Base-by-base conservation (phyloP, 2,329 filamentous ascomycete genomes). In the Beauveria caledonica region DNA sequence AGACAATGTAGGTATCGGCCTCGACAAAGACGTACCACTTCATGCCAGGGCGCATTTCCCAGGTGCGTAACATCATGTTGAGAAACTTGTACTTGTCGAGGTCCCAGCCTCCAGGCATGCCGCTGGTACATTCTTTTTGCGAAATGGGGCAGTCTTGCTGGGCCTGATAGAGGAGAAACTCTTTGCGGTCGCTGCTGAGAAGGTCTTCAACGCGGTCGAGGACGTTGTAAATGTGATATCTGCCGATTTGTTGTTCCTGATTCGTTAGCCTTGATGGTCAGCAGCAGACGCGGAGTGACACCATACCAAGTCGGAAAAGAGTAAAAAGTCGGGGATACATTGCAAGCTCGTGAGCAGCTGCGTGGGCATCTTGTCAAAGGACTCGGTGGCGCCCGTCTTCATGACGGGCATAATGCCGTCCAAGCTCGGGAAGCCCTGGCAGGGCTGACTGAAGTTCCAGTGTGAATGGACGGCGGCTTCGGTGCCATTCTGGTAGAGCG, bases 71-170 rank as follows among this genome's bases (percentile, higher is more conserved):
- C 48, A 84, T 73, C 74, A 85, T 84, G 64, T 82, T 80, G 52
- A 85, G 70, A 67, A 83, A 83, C 70, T 85, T 86, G 73, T 83
- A 85, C 72, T 84, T 84, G 69, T 86, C 83, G 63, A 86, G 70
- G 55, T 75, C 75, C 81, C 82, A 85, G 11, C 74, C 75, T 46
- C 69, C 74, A 59, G 65, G 63, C 64, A 71, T 67, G 7, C 66
- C 66, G 9, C 60, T 60, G 0, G 67, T 72, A 62, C 79, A 78
- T 48, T 79, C 74, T 65, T 77, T 76, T 42, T 78, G 76, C 3
- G 76, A 74, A 33, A 77, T 72, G 44, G 77, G 75, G 56, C 80
- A 82, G 58, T 76, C 70, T 55, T 75, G 70, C 64, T 80, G 77
- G 13, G 72, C 69, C 25, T 74, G 70, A 64, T 80, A 80, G 8